Base-by-base conservation (phyloP, 768 basidiomycete genomes). In the Boletales sp. region DNA sequence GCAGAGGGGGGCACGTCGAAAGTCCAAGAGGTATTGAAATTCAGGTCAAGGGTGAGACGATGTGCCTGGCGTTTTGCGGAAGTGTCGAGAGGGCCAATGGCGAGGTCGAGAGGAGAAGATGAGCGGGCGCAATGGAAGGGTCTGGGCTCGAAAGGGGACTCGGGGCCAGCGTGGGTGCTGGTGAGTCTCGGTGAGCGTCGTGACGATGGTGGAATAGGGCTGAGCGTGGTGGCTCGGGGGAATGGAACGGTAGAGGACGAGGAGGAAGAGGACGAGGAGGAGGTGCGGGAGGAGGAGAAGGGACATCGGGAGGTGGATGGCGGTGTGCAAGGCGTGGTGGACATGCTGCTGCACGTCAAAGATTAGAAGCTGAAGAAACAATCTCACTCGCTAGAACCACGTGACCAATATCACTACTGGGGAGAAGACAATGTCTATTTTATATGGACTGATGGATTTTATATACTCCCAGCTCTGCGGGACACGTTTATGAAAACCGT, bases 341-440 rank as follows among this genome's bases (percentile, higher is more conserved):
- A 67, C 64, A 66, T 65, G 63, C 60, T 65, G 63, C 60, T 60
- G 62, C 62, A 65, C 55, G 49, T 40, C 55, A 19, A 51, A 17
- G 48, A 41, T 35, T 12, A 45, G 18, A 45, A 18, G 15, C 24
- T 27, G 27, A 15, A 38, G 29, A 19, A 51, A 37, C 48, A 27
- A 21, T 32, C n/a, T 32, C 29, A 8, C 47, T 38, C 17, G 10
- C 34, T 12, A n/a, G 32, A 30, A 62, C 57, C 63, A 64, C 63
- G 63, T 64, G 63, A 64, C 51, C 61, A 63, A 54, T 50, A 59
- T 56, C 47, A 55, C 21, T 7, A 7, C 24, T 9, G 52, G 9
- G 27, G 24, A 2, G 34, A 34, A 13, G 12, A 34, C 34, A 34
- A 13, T 34, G 24, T 27, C 24, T 27, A 27, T 27, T 27, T 17